phyloP scores from a whole-genome alignment of 1,139 yeast genomes.

The Yarrowia galli region DNA sequence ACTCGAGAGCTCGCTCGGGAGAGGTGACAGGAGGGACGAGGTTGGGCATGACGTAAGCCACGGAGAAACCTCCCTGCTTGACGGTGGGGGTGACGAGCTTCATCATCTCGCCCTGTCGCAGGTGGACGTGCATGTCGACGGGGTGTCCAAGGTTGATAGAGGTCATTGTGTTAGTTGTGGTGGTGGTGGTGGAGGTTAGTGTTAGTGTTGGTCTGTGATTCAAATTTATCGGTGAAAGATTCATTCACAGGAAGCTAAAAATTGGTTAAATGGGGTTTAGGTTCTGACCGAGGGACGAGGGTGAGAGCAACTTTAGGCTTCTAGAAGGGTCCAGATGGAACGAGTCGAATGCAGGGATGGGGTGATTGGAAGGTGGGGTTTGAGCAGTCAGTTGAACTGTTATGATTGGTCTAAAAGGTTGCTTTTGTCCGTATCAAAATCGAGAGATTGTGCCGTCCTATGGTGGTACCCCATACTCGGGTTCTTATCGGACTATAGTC shows the following conservation, averaged over 20 bases:
- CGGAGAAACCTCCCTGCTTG: constrained; percentile 85
- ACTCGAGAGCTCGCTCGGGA: constrained; percentile 72
- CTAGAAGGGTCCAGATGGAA: constrained; percentile 1
- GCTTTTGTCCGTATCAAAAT: no score
- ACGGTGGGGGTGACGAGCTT: constrained; percentile 89
- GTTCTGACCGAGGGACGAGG: constrained; percentile 3
- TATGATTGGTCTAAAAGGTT: no score
- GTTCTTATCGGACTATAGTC: constrained; percentile 14
- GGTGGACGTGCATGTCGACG: constrained; percentile 96
- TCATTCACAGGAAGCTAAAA: neutral
- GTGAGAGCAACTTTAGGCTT: constrained; percentile 2
- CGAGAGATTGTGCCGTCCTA: neutral
- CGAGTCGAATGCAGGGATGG: neutral
- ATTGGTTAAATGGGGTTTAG: constrained; percentile 8
- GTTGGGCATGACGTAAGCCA: constrained; percentile 96
- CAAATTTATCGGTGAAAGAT: constrained; percentile 13
- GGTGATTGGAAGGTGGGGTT: neutral
- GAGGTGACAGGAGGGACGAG: constrained; percentile 90
- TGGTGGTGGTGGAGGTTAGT: neutral
- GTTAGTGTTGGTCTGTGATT: constrained; percentile 7
- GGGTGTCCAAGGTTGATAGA: constrained; percentile 75
- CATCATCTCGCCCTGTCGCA: constrained; percentile 94
- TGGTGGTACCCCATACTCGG: neutral
- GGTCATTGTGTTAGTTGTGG: constrained; percentile 23
- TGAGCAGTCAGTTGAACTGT: no score